Evolutionary conservation across 1,284 basidiomycete species (phyloP).

Genomic region (Puccinia polysora): DNA sequence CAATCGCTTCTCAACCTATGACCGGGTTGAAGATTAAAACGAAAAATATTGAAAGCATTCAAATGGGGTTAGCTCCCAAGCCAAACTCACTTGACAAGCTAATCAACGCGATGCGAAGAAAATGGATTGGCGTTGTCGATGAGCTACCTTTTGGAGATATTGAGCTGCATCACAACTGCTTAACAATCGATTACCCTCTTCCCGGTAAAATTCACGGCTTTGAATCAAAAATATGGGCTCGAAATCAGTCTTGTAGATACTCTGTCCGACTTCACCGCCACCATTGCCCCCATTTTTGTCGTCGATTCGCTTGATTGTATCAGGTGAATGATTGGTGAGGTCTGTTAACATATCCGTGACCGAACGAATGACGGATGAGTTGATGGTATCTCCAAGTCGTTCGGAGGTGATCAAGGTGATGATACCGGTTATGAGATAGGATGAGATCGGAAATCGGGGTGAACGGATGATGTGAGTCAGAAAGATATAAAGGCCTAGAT

Average conservation of each 20-base stretch:
- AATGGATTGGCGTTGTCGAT: too few relatives aligned
- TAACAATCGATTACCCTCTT: constrained; percentile 69
- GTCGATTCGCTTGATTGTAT: constrained; percentile 30
- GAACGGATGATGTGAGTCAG: constrained; percentile 71
- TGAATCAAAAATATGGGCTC: constrained; percentile 77
- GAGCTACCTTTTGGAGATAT: constrained; percentile 75
- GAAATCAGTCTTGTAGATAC: constrained; percentile 78
- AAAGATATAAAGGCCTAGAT: constrained; percentile 79
- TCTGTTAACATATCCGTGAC: constrained; percentile 55
- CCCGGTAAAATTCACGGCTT: constrained; percentile 72
- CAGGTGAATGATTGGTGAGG: constrained; percentile 27
- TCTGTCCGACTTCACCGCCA: constrained; percentile 55
- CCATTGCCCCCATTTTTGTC: constrained; percentile 30
- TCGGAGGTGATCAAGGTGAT: constrained; percentile 84
- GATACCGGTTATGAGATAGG: constrained; percentile 74
- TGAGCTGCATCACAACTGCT: constrained; percentile 72
- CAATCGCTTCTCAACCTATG: constrained; percentile 75
- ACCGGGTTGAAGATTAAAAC: too few relatives aligned
- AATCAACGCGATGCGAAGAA: too few relatives aligned
- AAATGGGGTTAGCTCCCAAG: too few relatives aligned
- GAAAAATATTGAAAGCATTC: too few relatives aligned
- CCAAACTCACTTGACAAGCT: too few relatives aligned
- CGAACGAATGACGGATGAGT: constrained; percentile 81
- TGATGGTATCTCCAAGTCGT: constrained; percentile 83
- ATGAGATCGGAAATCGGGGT: constrained; percentile 65